Base-by-base conservation (phyloP, 2,329 filamentous ascomycete species). In the Sporothrix sp. region DNA sequence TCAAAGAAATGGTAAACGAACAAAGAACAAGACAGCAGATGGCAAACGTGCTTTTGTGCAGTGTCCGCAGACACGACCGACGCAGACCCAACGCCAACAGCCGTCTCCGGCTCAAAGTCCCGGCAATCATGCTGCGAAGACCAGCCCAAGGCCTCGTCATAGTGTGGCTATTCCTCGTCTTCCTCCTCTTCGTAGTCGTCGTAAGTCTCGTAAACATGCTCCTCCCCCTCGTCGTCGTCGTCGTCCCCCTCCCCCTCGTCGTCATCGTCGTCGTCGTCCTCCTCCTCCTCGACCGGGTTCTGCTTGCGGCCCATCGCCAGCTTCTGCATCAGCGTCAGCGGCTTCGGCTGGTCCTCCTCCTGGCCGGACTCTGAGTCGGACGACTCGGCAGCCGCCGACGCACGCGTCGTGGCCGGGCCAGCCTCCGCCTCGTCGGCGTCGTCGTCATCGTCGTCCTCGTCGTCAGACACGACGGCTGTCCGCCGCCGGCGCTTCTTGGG, bases 271-370 rank as follows among this genome's bases (percentile, higher is more conserved):
- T 36, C 30, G 2, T 45, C 36, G n/a, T 25, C 4, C 4, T 33
- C 30, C 6, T 45, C 30, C 2, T 48, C 38, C 3, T 47, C 49
- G n/a, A 30, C 37, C 20, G 48, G 50, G 5, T 53, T 53, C 11
- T 48, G 13, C 7, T 23, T 4, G 23, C 51, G 49, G 18, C 28
- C 27, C 14, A 43, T 27, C 27, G 38, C 45, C 48, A 56, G 46
- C 10, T 35, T 32, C 28, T 56, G 44, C 9, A 46, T 48, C 18
- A 55, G 43, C n/a, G 48, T 53, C 11, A 56, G 42, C 20, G 13
- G 48, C 23, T 35, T 49, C 16, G 7, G 10, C 18, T n/a, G 27
- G n/a, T 18, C 20, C 20, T 38, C 33, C 11, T 51, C 48, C 9
- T 36, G 28, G 8, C 28, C 48, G 3, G 25, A 13, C 13, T 46